phyloP scores from a whole-genome alignment of 176 grass and related monocot species.

The Oryza longistaminata region DNA sequence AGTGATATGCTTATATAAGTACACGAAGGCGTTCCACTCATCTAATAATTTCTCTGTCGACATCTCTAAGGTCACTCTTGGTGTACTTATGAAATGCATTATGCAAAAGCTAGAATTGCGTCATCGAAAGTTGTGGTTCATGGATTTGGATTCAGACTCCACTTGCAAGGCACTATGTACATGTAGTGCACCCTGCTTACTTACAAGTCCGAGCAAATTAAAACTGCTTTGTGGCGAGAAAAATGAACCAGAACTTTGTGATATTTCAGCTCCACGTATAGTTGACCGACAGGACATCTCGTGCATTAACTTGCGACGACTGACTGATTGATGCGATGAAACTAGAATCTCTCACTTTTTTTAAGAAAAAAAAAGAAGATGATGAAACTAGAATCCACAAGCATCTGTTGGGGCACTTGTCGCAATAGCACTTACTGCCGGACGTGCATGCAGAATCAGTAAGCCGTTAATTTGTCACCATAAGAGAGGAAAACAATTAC shows the following conservation, averaged over 20 bases:
- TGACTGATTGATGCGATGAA: conserved; percentile 29
- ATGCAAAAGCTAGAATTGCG: conserved; percentile 21
- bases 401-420: conserved; percentile 34
- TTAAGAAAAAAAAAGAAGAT: neutral
- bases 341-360: neutral
- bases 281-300: conserved; percentile 14
- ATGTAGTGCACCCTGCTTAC: conserved; percentile 10
- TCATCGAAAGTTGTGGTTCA: conserved; percentile 35
- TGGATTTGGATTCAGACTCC: conserved; percentile 54
- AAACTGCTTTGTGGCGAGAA: conserved; percentile 25
- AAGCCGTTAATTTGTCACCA: neutral
- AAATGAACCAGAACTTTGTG: conserved; percentile 27
- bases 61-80: neutral
- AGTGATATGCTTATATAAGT: conserved; percentile 33
- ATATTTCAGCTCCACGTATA: conserved; percentile 4
- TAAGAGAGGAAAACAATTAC: neutral
- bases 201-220: conserved; percentile 23
- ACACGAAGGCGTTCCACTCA: neutral
- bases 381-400: conserved; percentile 25
- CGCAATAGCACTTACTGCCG: neutral
- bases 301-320: neutral
- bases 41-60: conserved; percentile 22
- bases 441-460: neutral
- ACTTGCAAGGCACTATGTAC: conserved; percentile 21
- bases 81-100: conserved; percentile 10